Conservation (phyloP, 2,329 filamentous ascomycete species). For the Domatiomyces catenatus region DNA sequence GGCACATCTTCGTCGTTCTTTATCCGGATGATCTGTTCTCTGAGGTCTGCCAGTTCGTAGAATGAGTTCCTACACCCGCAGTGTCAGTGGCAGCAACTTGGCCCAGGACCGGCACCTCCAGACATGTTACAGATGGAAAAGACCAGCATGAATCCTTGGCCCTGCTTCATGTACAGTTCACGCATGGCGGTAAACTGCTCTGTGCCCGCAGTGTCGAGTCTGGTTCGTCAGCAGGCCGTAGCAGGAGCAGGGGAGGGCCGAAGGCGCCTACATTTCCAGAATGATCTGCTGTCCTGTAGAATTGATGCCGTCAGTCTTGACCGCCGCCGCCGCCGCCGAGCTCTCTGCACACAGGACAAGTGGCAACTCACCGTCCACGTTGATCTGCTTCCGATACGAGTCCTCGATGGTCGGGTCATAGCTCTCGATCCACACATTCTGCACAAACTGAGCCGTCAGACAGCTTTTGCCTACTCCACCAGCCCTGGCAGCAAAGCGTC, state of each 20-base stretch:
- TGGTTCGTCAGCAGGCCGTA: slow-evolving; percentile 21
- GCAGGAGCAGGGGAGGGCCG: slow-evolving; percentile 1
- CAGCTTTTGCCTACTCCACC: slow-evolving; percentile 53
- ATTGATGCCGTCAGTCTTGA: slow-evolving; percentile 6
- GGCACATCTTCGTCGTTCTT: slow-evolving; percentile 75
- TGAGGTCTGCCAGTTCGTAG: slow-evolving; percentile 61
- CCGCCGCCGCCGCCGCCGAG: background rate
- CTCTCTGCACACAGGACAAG: background rate
- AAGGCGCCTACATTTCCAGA: slow-evolving; percentile 59
- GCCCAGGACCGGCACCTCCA: too few relatives aligned
- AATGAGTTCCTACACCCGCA: slow-evolving; percentile 44
- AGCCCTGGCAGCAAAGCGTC: too few relatives aligned
- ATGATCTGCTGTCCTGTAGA: slow-evolving; percentile 68
- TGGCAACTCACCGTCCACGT: slow-evolving; percentile 67
- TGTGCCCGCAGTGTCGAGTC: slow-evolving; percentile 76
- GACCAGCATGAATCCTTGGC: slow-evolving; percentile 78
- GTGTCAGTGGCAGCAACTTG: too few relatives aligned
- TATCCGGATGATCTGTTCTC: slow-evolving; percentile 80
- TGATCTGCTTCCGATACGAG: slow-evolving; percentile 74
- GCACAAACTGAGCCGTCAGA: slow-evolving; percentile 83
- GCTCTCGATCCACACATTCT: slow-evolving; percentile 87
- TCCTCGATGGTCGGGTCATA: slow-evolving; percentile 82
- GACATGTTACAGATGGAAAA: slow-evolving; percentile 71
- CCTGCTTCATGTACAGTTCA: slow-evolving; percentile 85
- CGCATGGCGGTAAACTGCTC: slow-evolving; percentile 60